These are phyloP conservation scores for Saccharomycopsis sp. DNA, from an alignment of 805 yeast genomes.

Conservation along the genomic window DNA sequence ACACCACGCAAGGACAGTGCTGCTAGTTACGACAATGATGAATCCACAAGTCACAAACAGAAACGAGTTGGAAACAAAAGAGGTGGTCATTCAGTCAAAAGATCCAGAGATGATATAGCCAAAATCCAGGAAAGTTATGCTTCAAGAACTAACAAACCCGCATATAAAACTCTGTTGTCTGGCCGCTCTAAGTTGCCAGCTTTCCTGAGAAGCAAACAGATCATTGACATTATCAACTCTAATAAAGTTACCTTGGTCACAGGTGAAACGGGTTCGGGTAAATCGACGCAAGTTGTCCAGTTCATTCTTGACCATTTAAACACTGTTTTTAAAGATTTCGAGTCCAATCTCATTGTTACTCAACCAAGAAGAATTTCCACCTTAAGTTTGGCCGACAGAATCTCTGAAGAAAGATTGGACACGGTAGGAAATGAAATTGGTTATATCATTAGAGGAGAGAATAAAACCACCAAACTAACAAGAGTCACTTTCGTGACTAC, in stretches of 20 bases:
- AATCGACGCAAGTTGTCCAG: constrained; percentile 91
- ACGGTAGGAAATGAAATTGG: constrained; percentile 73
- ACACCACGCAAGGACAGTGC: constrained; percentile 4
- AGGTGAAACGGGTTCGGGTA: constrained; percentile 98
- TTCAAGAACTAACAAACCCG: constrained; percentile 27
- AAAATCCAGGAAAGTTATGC: constrained; percentile 32
- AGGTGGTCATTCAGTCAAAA: constrained; percentile 9
- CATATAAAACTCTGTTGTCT: constrained; percentile 35
- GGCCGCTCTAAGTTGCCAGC: constrained; percentile 70
- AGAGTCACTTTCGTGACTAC: constrained; percentile 86
- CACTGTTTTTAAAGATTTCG: constrained; percentile 38
- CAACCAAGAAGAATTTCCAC: constrained; percentile 97
- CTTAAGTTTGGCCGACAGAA: constrained; percentile 88
- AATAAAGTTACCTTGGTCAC: constrained; percentile 73
- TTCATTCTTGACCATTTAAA: constrained; percentile 69
- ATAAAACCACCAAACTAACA: constrained; percentile 52
- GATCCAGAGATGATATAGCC: constrained; percentile 26
- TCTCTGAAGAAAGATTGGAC: constrained; percentile 67
- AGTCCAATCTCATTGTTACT: constrained; percentile 69
- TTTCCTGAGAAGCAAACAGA: constrained; percentile 56
- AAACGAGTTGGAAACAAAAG: constrained; percentile 2
- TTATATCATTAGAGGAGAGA: constrained; percentile 85
- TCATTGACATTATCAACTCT: constrained; percentile 48
- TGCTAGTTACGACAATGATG: constrained; percentile 20
- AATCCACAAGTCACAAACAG: constrained; percentile 26